Evolutionary conservation across 306 rosid genomes (phyloP).

Genomic region (Ziziphus jujuba): DNA sequence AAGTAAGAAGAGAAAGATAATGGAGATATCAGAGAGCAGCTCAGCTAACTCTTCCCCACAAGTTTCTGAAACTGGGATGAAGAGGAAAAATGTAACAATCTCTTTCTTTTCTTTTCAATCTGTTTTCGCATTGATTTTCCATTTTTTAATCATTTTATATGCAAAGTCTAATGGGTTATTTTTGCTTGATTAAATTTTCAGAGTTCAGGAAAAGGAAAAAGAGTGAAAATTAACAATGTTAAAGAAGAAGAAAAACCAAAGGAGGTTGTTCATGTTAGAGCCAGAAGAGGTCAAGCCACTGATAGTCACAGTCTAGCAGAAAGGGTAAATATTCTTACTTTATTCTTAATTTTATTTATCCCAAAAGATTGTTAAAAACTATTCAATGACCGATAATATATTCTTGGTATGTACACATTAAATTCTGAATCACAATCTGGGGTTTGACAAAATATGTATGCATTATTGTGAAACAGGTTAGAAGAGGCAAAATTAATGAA

Average conservation of each 20-base stretch:
- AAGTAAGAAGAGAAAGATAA: constrained; percentile 55
- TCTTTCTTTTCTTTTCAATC: background rate
- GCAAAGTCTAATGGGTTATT: no score
- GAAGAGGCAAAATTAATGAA: constrained; percentile 94
- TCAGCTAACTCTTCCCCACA: constrained; percentile 64
- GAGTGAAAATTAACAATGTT: constrained; percentile 47
- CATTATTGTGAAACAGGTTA: constrained; percentile 55
- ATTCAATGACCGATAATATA: background rate
- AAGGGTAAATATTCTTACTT: constrained; percentile 53
- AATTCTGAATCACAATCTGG: background rate
- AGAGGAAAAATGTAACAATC: constrained; percentile 41
- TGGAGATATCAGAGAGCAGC: constrained; percentile 48
- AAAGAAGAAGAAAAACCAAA: constrained; percentile 61
- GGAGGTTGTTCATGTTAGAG: constrained; percentile 96
- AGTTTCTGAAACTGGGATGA: constrained; percentile 56
- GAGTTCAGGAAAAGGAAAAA: constrained; percentile 69
- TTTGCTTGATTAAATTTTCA: constrained; percentile 30
- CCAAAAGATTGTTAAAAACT: background rate
- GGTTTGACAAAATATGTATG: background rate
- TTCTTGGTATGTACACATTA: background rate
- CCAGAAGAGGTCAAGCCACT: constrained; percentile 98
- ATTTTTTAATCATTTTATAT: background rate
- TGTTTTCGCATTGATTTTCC: background rate
- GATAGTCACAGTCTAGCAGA: constrained; percentile 98
- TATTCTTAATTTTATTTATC: background rate